Conservation (phyloP, 2,329 filamentous ascomycete genomes). For the Mariannaea sp. region DNA sequence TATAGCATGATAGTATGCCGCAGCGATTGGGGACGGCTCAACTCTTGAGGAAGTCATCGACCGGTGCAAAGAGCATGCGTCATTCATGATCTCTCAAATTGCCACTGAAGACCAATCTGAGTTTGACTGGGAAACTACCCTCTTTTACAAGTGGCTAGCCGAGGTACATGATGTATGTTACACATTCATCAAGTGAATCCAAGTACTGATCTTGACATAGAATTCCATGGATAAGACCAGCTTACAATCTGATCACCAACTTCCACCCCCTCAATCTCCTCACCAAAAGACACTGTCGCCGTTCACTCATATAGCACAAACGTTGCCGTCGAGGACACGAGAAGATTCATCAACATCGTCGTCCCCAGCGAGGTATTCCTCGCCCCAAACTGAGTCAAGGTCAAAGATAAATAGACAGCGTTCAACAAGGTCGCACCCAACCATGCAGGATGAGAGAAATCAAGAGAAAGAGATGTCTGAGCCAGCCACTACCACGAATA, state of each 20-base stretch:
- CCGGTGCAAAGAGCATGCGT: conserved; percentile 53
- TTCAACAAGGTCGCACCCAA: conserved; percentile 27
- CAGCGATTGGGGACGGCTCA: conserved; percentile 57
- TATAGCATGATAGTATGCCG: conserved; percentile 50
- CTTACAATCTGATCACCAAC: conserved; percentile 30
- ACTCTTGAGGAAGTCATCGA: conserved; percentile 55
- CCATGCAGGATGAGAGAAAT: conserved; percentile 7
- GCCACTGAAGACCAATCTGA: conserved; percentile 42
- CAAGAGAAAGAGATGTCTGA: not conserved
- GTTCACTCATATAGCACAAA: conserved; percentile 1
- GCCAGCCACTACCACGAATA: conserved; percentile 4
- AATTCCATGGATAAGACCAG: conserved; percentile 34
- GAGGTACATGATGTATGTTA: conserved; percentile 46
- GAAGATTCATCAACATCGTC: conserved; percentile 25
- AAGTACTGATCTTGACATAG: conserved; percentile 24
- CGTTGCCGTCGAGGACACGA: conserved; percentile 31
- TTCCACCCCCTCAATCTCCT: conserved; percentile 22
- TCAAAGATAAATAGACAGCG: conserved; percentile 19
- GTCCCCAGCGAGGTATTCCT: conserved; percentile 16
- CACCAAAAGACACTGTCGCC: conserved; percentile 20
- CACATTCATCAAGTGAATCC: not conserved
- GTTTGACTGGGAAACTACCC: conserved; percentile 51
- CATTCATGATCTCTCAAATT: conserved; percentile 59
- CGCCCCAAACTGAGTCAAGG: conserved; percentile 22
- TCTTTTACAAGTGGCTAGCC: conserved; percentile 56